phyloP scores from a whole-genome alignment of 495 filamentous ascomycete species.

The Hyaloscypha hepaticicola region DNA sequence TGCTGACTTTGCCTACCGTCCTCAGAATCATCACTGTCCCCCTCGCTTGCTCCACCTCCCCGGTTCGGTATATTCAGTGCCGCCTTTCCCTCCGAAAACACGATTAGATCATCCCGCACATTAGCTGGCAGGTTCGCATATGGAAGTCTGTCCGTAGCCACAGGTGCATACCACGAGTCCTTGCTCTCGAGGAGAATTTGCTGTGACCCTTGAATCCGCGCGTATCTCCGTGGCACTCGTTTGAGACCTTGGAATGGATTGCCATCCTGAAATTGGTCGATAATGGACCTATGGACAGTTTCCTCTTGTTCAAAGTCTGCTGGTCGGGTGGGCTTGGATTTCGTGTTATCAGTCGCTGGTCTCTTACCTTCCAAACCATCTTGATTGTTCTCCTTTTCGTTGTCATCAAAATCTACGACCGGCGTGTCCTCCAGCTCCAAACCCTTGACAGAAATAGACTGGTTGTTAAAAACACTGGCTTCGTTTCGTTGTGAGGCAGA shows the following conservation, averaged over 20 bases:
- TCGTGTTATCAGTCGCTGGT: not conserved
- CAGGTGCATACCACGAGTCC: conserved; percentile 41
- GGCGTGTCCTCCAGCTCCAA: not conserved
- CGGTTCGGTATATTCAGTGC: not conserved
- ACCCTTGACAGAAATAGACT: not conserved
- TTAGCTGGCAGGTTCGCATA: conserved; percentile 41
- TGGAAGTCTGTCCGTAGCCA: conserved; percentile 9
- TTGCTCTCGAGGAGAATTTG: conserved; percentile 50
- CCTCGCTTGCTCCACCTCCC: not conserved
- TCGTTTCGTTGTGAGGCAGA: not conserved
- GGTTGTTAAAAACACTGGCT: not conserved
- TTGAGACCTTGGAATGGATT: conserved; percentile 36
- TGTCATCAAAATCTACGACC: conserved; percentile 5
- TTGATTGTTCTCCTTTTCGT: conserved; percentile 28
- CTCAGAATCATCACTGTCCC: not conserved
- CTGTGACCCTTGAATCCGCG: conserved; percentile 61
- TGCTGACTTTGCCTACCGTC: not conserved
- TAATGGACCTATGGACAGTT: conserved; percentile 10
- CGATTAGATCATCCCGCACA: conserved; percentile 38
- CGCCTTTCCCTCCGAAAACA: conserved; percentile 24
- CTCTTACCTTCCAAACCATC: conserved; percentile 8
- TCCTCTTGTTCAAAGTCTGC: not conserved
- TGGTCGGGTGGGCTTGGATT: not conserved
- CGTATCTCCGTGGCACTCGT: conserved; percentile 44
- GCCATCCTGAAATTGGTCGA: conserved; percentile 17